Conservation (phyloP, 192 early-diverging fungal genomes). For the Dimargaris verticillata region DNA sequence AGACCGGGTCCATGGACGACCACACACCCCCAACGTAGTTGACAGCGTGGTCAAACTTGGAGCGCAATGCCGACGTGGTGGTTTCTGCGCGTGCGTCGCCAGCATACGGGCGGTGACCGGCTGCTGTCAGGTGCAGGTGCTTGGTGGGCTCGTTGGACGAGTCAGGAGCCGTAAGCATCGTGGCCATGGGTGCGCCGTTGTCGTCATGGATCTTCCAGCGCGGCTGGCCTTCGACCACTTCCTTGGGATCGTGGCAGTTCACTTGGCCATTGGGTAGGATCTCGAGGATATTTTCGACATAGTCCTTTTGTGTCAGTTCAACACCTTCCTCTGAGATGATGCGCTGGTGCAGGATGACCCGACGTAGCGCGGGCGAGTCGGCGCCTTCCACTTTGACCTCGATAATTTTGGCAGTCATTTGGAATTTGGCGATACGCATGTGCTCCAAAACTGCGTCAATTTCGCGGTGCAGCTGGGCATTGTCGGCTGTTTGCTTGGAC, state of each 20-base stretch:
- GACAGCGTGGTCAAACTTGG: neutral
- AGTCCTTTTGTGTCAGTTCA: neutral
- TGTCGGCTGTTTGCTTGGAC: neutral
- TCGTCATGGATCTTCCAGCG: neutral
- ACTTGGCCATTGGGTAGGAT: neutral
- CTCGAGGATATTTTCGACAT: constrained; percentile 1
- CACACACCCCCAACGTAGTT: neutral
- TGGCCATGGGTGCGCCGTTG: neutral
- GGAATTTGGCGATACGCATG: neutral
- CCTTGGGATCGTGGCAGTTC: neutral
- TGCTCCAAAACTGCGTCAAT: neutral
- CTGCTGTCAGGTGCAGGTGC: no score
- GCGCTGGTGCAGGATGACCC: neutral
- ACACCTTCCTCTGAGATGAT: neutral
- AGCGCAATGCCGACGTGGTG: neutral
- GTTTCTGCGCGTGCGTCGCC: neutral
- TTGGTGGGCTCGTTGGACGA: no score
- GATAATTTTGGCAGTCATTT: neutral
- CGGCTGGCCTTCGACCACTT: neutral
- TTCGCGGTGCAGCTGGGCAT: neutral
- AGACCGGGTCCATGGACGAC: neutral
- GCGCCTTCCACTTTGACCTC: neutral
- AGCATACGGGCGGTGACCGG: neutral
- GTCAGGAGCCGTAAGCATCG: no score
- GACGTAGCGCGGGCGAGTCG: neutral